Conservation (phyloP, 768 basidiomycete species). For the Tephrocybe sp. region DNA sequence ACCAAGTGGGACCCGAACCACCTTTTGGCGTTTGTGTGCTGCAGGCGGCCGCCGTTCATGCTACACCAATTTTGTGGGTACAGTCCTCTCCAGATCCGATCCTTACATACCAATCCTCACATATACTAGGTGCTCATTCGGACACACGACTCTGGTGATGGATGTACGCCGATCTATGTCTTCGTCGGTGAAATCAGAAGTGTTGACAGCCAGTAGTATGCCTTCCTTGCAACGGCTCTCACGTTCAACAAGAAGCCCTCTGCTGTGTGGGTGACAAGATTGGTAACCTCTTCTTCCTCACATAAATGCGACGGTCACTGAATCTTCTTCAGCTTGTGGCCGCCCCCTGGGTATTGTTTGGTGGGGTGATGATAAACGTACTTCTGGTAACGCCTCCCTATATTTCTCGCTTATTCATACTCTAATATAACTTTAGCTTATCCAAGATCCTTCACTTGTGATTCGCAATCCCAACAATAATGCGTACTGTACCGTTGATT, state of each 20-base stretch:
- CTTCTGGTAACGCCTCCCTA: background rate
- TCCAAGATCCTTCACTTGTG: background rate
- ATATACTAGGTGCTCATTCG: background rate
- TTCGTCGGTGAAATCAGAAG: background rate
- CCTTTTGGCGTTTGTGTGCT: background rate
- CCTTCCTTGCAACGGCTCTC: background rate
- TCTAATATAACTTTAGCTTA: background rate
- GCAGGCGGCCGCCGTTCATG: background rate
- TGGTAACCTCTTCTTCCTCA: background rate
- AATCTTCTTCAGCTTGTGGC: background rate
- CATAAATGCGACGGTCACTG: background rate
- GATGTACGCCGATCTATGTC: background rate
- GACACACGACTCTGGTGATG: background rate
- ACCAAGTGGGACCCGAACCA: background rate
- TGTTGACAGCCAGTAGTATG: background rate
- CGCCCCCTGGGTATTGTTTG: background rate
- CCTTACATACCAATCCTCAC: background rate
- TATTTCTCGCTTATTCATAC: background rate
- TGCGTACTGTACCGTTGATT: background rate
- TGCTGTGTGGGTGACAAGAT: background rate
- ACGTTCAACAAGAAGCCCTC: background rate
- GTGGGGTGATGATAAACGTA: background rate
- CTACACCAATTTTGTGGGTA: background rate
- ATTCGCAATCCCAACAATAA: background rate
- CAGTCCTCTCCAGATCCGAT: background rate